These are phyloP conservation scores for Metarhizium album DNA, from an alignment of 2,329 filamentous ascomycete species.

Conservation along the genomic window DNA sequence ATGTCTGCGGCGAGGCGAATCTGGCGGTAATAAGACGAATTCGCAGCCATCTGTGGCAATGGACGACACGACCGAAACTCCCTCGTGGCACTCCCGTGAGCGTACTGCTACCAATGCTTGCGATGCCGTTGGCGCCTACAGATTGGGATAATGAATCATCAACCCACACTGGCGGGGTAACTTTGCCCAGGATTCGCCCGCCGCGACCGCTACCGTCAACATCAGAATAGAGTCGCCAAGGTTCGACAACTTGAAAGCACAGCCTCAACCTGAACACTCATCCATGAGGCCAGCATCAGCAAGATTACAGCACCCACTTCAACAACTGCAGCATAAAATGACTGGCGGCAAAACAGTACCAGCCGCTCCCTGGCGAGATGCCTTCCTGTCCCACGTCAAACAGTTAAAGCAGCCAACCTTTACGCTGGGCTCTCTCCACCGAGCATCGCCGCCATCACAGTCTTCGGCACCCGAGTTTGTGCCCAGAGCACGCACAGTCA, in stretches of 20 bases:
- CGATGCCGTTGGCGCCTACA: too few species aligned
- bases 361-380: constrained; percentile 41
- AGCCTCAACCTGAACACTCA: background rate
- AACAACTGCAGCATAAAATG: constrained; percentile 19
- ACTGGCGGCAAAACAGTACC: constrained; percentile 9
- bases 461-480: constrained; percentile 30
- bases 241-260: background rate
- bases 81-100: too few species aligned
- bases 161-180: background rate
- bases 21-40: too few species aligned
- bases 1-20: too few species aligned
- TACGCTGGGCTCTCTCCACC: constrained; percentile 39
- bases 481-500: constrained; percentile 64
- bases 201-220: background rate
- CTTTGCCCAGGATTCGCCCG: background rate
- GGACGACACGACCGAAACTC: too few species aligned
- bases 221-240: too few species aligned
- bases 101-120: too few species aligned
- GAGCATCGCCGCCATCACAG: constrained; percentile 18
- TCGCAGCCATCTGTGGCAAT: too few species aligned
- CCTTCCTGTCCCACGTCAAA: constrained; percentile 40
- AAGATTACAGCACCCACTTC: constrained; percentile 4
- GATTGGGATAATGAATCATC: background rate
- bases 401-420: constrained; percentile 38
- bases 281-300: background rate